Conservation (phyloP, 352 stramenopile species). For the Thalassiosira delicatula region DNA sequence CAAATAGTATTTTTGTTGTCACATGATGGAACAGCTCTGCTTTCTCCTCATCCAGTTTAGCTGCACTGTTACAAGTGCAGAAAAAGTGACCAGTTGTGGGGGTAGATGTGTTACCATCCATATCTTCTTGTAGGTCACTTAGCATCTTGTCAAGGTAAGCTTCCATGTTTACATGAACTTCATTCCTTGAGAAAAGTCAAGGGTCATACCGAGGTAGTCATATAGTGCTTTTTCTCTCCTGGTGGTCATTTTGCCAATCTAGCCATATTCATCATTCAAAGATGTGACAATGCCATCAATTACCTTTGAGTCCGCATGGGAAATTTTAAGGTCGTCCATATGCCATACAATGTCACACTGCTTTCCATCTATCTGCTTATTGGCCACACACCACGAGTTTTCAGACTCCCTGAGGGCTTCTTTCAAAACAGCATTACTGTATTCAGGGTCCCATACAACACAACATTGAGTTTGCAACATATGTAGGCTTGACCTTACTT, state of each 20-base stretch:
- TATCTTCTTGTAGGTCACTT: neutral
- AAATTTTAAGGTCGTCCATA: slow-evolving; percentile 1
- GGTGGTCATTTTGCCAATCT: neutral
- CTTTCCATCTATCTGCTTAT: neutral
- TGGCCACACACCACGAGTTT: neutral
- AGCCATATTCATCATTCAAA: neutral
- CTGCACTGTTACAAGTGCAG: no score
- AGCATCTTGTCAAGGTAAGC: neutral
- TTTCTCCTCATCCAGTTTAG: neutral
- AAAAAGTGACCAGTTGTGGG: neutral
- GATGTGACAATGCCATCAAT: neutral
- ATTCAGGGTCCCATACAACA: neutral
- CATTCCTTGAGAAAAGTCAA: neutral
- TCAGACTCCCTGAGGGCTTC: neutral
- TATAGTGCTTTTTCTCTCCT: neutral
- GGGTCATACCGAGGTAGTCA: neutral
- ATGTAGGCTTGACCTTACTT: no score
- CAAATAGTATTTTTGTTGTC: neutral
- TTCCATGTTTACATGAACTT: neutral
- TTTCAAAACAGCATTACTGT: neutral
- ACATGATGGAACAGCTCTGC: neutral
- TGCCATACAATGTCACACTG: neutral
- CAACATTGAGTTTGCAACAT: neutral
- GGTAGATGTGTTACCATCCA: neutral
- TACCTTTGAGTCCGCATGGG: neutral